These are phyloP conservation scores for Rhamnella rubrinervis DNA, from an alignment of 331 rosid species.

Conservation along the genomic window DNA sequence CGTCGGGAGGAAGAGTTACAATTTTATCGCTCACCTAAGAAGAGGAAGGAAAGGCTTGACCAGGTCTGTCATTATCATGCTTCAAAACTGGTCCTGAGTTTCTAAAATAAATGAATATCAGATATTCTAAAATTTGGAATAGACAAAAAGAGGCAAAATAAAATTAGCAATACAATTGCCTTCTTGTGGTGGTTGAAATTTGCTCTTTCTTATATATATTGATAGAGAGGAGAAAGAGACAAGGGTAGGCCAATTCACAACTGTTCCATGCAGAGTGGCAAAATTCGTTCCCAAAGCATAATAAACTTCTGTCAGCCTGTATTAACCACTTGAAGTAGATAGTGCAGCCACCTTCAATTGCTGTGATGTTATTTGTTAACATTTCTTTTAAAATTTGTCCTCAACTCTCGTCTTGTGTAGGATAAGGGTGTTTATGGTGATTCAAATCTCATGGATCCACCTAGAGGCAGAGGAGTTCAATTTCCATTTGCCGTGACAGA, in stretches of 20 bases:
- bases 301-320: background rate
- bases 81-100: slow-evolving; percentile 3
- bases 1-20: slow-evolving; percentile 84
- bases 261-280: no score
- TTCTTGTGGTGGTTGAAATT: background rate
- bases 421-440: slow-evolving; percentile 83
- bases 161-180: background rate
- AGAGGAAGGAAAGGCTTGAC: slow-evolving; percentile 78
- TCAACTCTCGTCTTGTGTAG: slow-evolving; percentile 34
- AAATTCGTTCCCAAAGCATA: background rate
- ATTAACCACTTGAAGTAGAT: background rate
- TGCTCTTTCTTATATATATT: background rate
- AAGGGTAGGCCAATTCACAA: background rate
- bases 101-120: background rate
- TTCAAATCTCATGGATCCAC: slow-evolving; percentile 50
- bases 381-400: slow-evolving; percentile 24
- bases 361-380: background rate
- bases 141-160: slow-evolving; percentile 6
- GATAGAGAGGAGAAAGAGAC: background rate
- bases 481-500: slow-evolving; percentile 94
- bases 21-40: slow-evolving; percentile 73
- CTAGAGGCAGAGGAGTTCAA: slow-evolving; percentile 91
- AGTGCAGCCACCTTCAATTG: background rate
- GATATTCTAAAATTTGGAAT: background rate
- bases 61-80: slow-evolving; percentile 58